phyloP scores from a whole-genome alignment of 1,284 basidiomycete genomes.

The Cutaneotrichosporon cavernicola region DNA sequence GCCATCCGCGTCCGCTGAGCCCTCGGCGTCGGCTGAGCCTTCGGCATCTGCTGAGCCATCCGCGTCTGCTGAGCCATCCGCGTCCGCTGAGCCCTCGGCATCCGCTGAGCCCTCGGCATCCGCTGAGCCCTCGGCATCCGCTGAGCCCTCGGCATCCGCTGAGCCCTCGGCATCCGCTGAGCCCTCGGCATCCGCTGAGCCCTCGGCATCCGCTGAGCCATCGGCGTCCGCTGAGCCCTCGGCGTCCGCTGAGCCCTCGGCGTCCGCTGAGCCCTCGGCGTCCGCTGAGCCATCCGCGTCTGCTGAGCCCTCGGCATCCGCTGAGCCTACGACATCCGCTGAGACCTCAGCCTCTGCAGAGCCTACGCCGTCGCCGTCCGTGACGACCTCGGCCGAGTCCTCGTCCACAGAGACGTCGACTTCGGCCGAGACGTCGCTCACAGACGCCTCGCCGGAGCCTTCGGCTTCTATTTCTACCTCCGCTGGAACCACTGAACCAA shows the following conservation, averaged over 20 bases:
- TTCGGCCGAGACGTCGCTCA: conserved; percentile 8
- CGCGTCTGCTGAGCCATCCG: conserved; percentile 13
- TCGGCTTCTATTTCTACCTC: conserved; percentile 13
- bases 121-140: conserved; percentile 15
- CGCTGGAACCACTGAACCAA: conserved; percentile 8
- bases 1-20: conserved; percentile 13
- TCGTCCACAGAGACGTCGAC: conserved; percentile 2
- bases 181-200: conserved; percentile 6
- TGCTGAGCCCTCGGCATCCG: not conserved
- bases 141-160: conserved; percentile 15
- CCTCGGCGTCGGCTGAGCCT: conserved; percentile 7
- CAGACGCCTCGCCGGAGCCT: conserved; percentile 5
- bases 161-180: not conserved
- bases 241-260: not conserved
- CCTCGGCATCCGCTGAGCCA: conserved; percentile 13
- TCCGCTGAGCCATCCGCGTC: conserved; percentile 12
- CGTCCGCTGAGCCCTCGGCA: conserved; percentile 9
- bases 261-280: conserved; percentile 12
- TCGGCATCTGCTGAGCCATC: not conserved
- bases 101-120: not conserved
- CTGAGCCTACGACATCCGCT: not conserved
- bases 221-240: conserved; percentile 8
- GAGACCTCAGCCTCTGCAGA: conserved; percentile 8
- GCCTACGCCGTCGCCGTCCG: conserved; percentile 18
- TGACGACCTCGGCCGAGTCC: conserved; percentile 9